Conservation (phyloP, 2,329 filamentous ascomycete species). For the Apiospora sp. region DNA sequence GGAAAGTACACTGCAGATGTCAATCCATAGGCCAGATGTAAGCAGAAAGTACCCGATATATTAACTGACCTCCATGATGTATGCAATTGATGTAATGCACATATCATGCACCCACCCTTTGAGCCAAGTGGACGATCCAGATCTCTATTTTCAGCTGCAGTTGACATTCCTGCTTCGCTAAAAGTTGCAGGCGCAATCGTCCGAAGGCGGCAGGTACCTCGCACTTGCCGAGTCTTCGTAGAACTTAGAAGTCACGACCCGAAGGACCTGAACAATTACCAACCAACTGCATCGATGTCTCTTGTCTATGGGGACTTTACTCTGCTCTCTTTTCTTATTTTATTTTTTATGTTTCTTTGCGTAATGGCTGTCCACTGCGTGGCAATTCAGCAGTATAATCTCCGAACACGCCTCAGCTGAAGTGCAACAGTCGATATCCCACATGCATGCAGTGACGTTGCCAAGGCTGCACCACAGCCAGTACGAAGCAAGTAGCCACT, state of each 20-base stretch:
- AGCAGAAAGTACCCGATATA: constrained; percentile 7
- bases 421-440: background rate
- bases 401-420: constrained; percentile 1
- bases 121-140: background rate
- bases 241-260: background rate
- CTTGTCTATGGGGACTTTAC: background rate
- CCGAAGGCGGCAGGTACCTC: background rate
- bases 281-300: background rate
- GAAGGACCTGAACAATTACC: background rate
- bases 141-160: background rate
- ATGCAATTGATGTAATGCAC: background rate
- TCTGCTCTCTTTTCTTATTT: background rate
- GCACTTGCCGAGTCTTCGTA: background rate
- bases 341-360: background rate
- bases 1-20: constrained; percentile 15
- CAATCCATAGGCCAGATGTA: background rate
- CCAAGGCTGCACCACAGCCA: constrained; percentile 12
- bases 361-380: background rate
- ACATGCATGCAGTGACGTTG: constrained; percentile 17
- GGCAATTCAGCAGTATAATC: constrained; percentile 2
- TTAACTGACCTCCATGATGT: background rate
- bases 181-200: background rate
- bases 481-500: background rate
- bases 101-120: background rate
- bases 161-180: background rate